A percentile compares a stretch with the other conserved stretches of the same genome.
phyloP scores from a whole-genome alignment of 2,329 filamentous ascomycete genomes.

The Pseudogymnoascus sp. region DNA sequence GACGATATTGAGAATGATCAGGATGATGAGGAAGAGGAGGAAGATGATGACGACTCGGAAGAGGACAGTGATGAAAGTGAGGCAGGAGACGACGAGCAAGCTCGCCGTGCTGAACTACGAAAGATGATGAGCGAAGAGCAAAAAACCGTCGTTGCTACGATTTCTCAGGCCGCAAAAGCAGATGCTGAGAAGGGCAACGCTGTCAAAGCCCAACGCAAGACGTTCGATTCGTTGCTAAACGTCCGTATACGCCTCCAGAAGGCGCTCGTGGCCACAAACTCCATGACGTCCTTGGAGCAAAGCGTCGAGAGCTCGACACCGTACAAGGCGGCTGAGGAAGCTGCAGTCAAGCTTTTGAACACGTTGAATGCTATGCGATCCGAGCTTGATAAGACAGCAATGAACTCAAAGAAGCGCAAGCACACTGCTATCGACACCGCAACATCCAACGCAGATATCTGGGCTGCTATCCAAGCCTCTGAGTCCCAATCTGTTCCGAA shows the following conservation, averaged over 20 bases:
- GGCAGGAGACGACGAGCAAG: constrained; percentile 26
- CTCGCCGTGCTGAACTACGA: constrained; percentile 49
- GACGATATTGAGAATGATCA: constrained; percentile 25
- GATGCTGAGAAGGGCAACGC: constrained; percentile 81
- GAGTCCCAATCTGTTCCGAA: constrained; percentile 53
- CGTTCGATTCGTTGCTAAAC: constrained; percentile 84
- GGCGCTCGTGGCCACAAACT: constrained; percentile 73
- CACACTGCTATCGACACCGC: constrained; percentile 39
- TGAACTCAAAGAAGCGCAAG: constrained; percentile 54
- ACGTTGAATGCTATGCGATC: constrained; percentile 64
- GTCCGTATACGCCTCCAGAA: constrained; percentile 90
- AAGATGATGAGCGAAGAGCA: constrained; percentile 62
- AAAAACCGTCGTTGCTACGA: constrained; percentile 54
- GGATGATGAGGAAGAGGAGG: constrained; percentile 27
- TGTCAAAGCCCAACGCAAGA: constrained; percentile 75
- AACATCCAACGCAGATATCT: constrained; percentile 58
- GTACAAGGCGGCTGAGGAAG: constrained; percentile 73
- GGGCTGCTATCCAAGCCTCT: constrained; percentile 59
- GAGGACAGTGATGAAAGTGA: constrained; percentile 20
- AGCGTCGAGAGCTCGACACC: constrained; percentile 36
- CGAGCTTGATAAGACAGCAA: constrained; percentile 42
- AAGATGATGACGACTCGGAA: constrained; percentile 28
- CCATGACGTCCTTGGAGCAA: constrained; percentile 45
- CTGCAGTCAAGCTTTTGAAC: constrained; percentile 77
- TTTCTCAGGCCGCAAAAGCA: constrained; percentile 55